Evolutionary conservation across 140 eudicot species (phyloP).

Genomic region (Bidens hawaiensis): DNA sequence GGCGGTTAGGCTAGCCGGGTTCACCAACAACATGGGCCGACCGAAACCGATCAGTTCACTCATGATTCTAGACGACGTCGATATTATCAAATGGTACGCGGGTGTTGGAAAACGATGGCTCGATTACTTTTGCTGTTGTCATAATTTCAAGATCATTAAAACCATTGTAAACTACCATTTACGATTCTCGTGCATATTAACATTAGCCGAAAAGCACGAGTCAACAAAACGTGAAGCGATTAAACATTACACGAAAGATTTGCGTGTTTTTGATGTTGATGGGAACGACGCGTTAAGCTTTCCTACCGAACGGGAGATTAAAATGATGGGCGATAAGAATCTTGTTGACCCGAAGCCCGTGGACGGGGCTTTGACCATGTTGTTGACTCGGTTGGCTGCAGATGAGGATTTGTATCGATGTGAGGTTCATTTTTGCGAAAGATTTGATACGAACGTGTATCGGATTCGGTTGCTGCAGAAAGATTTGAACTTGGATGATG

Average conservation of each 20-base stretch:
- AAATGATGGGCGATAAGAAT: conserved; percentile 70
- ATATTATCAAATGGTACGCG: conserved; percentile 80
- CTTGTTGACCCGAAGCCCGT: conserved; percentile 78
- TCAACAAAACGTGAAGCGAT: conserved; percentile 77
- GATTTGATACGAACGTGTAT: conserved; percentile 50
- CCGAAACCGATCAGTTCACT: conserved; percentile 72
- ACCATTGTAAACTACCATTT: conserved; percentile 68
- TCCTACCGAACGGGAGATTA: conserved; percentile 79
- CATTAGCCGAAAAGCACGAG: conserved; percentile 89
- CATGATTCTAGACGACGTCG: conserved; percentile 65
- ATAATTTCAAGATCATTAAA: conserved; percentile 64
- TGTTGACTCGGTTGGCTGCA: conserved; percentile 56
- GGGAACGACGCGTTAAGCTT: conserved; percentile 51
- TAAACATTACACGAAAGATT: conserved; percentile 79
- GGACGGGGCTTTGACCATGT: conserved; percentile 62
- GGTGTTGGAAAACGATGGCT: conserved; percentile 90
- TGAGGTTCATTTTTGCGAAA: conserved; percentile 71
- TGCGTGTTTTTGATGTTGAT: conserved; percentile 44
- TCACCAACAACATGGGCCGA: conserved; percentile 90
- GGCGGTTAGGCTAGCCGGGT: conserved; percentile 61
- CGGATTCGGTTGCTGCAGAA: conserved; percentile 59
- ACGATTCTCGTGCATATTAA: conserved; percentile 80
- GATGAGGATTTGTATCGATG: conserved; percentile 58
- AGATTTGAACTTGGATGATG: conserved; percentile 30
- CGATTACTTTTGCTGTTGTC: conserved; percentile 65